A percentile compares a stretch with the other conserved stretches of the same genome.
Evolutionary conservation across 495 filamentous ascomycete genomes (phyloP).

Genomic region (Acidiella bohemica): DNA sequence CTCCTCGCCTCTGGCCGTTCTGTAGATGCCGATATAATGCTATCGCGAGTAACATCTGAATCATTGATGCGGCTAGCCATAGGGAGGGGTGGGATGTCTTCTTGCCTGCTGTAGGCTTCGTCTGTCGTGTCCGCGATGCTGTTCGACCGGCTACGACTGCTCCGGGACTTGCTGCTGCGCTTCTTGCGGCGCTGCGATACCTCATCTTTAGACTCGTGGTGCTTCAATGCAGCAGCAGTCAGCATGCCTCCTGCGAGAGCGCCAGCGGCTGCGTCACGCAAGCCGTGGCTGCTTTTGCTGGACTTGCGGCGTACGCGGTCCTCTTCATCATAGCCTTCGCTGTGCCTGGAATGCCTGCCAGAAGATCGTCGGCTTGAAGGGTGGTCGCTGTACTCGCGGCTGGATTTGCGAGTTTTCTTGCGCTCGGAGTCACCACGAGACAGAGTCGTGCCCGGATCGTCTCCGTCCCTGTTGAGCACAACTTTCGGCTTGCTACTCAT

Average conservation of each 20-base stretch:
- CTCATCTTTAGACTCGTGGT: conserved; percentile 51
- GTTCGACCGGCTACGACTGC: conserved; percentile 40
- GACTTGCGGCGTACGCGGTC: conserved; percentile 42
- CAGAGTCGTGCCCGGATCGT: conserved; percentile 44
- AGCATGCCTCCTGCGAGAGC: conserved; percentile 43
- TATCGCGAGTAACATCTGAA: conserved; percentile 77
- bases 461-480: conserved; percentile 46
- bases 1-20: conserved; percentile 49
- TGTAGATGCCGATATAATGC: conserved; percentile 72
- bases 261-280: conserved; percentile 41
- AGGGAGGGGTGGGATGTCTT: conserved; percentile 62
- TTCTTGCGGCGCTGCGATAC: conserved; percentile 36
- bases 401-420: conserved; percentile 35
- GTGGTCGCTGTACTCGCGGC: conserved; percentile 30
- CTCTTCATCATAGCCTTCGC: conserved; percentile 25
- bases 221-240: conserved; percentile 49
- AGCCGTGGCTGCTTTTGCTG: conserved; percentile 40
- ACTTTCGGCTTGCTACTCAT: conserved; percentile 50
- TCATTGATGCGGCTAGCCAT: conserved; percentile 68
- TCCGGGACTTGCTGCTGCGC: conserved; percentile 33
- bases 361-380: conserved; percentile 19
- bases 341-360: conserved; percentile 4
- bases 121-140: conserved; percentile 37
- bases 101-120: conserved; percentile 26
- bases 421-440: conserved; percentile 40